Evolutionary conservation across 2,329 filamentous ascomycete genomes (phyloP), one percentile per base, ranked within the genome.

Genomic region (Trichophyton benhamiae): DNA sequence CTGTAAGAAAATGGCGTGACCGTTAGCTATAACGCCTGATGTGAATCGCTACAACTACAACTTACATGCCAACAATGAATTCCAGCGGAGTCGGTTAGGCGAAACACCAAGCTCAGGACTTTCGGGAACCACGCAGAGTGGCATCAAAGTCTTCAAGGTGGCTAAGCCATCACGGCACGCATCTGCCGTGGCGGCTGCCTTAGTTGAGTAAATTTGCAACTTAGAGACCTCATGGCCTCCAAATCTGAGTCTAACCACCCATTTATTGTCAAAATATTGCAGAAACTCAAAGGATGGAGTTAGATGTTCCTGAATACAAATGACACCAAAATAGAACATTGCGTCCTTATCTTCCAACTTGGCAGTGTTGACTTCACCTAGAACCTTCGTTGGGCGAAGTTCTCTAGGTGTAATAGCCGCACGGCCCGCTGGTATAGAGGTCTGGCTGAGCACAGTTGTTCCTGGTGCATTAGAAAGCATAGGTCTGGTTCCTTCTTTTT

Each of bases 301-400:
- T 8, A 74, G 65, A 6, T 63, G 53, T 9, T 66, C 66, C 57
- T 71, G 66, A 5, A 68, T 61, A 1, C 65, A 61, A 4, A 75
- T 49, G 1, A 72, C 66, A 9, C 70, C 70, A 60, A 74, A 74
- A 59, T 65, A 69, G 17, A 72, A 75, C 4, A 74, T 49, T 0
- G 68, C 65, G 20, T 68, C 63, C 3, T 64, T 59, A n/a, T 60
- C 57, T 7, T 59, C 61, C 55, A 72, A 38, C 1, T 22, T 48
- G 1, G 49, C 46, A 33, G 65, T 11, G 13, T 63, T 58, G 7
- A 67, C 15, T n/a, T 59, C 57, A 5, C 53, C 61, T 1, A 68
- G 57, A 4, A 49, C 8, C 15, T 41, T 58, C n/a, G 6, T 17
- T 20, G 5, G 49, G 22, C 22, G 11, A n/a, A 22, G 48, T 3